Conservation (phyloP, 2,329 filamentous ascomycete genomes). For the Exophiala bonariae region DNA sequence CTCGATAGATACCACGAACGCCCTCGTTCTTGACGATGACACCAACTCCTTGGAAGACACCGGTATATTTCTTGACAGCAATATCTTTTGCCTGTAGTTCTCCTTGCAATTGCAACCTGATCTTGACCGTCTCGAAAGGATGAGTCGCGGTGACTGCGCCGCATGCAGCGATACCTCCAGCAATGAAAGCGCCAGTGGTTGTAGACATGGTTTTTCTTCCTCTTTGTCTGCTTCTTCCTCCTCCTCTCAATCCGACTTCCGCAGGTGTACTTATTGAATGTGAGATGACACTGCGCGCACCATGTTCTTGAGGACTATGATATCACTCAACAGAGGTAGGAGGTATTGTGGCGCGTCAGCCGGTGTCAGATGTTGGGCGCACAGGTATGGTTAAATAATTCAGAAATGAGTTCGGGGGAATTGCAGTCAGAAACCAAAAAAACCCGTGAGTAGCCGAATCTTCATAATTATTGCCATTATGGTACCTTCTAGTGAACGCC, state of each 20-base stretch:
- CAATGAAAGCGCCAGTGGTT: conserved; percentile 74
- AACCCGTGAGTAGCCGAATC: too few species aligned
- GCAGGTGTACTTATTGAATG: conserved; percentile 7
- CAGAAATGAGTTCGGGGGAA: too few species aligned
- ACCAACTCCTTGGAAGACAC: conserved; percentile 84
- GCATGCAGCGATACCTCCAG: conserved; percentile 93
- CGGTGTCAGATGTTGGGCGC: too few species aligned
- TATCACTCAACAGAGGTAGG: too few species aligned
- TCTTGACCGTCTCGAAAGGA: conserved; percentile 98
- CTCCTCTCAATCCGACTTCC: background rate
- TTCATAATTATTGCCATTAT: too few species aligned
- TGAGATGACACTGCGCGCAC: background rate
- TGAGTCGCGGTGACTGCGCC: conserved; percentile 97
- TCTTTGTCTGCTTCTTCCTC: background rate
- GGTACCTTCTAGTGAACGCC: too few species aligned
- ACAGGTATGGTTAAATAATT: too few species aligned
- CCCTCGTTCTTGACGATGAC: conserved; percentile 93
- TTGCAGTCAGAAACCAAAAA: too few species aligned
- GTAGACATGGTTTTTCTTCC: conserved; percentile 21
- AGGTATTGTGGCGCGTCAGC: background rate
- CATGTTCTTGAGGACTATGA: background rate
- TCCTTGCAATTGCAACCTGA: conserved; percentile 95
- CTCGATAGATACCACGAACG: conserved; percentile 78
- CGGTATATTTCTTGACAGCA: conserved; percentile 84
- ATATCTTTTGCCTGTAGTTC: conserved; percentile 86